Evolutionary conservation across 805 yeast species (phyloP), one percentile per base, ranked within the genome.

Genomic region (Metschnikowia bowlesiae): DNA sequence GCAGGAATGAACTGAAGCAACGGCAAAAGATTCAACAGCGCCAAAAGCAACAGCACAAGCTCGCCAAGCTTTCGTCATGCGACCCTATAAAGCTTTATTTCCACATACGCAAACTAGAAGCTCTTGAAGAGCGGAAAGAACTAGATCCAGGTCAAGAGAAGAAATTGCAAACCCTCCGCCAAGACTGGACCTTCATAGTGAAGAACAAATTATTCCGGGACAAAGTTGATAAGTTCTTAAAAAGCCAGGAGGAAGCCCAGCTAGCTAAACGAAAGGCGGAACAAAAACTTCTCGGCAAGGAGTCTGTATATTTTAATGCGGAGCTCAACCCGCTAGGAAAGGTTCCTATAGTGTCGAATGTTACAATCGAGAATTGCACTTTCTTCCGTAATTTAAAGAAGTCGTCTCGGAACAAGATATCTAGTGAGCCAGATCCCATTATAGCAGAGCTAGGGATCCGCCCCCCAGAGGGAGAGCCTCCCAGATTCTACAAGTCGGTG

Each of bases 301-400:
- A 71, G 36, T 82, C 87, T 7, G 69, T 82, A 1, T 84, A 78
- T 60, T 83, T 80, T 63, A 85, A 84, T 56, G 82, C 84, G 4
- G 87, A 84, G 53, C 75, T 85, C 69, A 84, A 84, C 52, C 83
- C 85, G 2, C 59, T 74, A 5, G 89, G 89, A 0, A 64, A 59
- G 44, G 79, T 83, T 0, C 86, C 87, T 0, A 28, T 44, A 26
- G 9, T 32, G 31, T 31, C 16, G n/a, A 46, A 47, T 10, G 29
- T 44, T 14, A 37, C 44, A 7, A 36, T 44, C 2, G 44, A 32
- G 10, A 47, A 52, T 4, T 57, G 65, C 14, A 56, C 55, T 39
- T 57, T 56, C 6, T 50, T 66, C 8, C 62, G 62, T 6, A 71
- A 69, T 46, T 34, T 66, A 4, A 65, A 71, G 1, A 66, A 66